Percentiles rank a stretch among this genome's conserved stretches.
Evolutionary conservation across 345 rosid genomes (phyloP).

Genomic region (Atalantia buxifolia): DNA sequence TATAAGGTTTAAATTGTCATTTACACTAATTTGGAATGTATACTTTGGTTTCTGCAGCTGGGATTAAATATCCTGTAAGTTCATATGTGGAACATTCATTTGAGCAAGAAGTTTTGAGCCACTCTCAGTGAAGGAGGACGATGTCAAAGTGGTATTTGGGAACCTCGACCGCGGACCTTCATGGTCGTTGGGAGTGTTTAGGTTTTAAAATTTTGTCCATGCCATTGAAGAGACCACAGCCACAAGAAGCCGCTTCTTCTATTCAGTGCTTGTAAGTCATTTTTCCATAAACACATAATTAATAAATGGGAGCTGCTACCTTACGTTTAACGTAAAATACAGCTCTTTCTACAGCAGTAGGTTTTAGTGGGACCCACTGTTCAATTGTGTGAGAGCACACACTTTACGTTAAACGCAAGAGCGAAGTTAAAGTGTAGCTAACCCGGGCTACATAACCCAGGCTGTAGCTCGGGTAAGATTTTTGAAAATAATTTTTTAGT

Average conservation of each 20-base stretch:
- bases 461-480: too few relatives aligned
- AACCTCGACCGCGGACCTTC: constrained; percentile 28
- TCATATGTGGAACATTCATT: constrained; percentile 27
- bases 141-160: neutral
- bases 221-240: too few relatives aligned
- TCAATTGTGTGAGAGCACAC: too few relatives aligned
- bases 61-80: neutral
- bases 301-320: too few relatives aligned
- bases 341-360: too few relatives aligned
- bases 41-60: neutral
- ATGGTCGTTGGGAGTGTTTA: neutral
- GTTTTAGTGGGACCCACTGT: too few relatives aligned
- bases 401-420: too few relatives aligned
- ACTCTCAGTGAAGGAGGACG: neutral
- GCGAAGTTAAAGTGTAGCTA: too few relatives aligned
- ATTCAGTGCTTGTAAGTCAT: neutral
- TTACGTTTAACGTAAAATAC: too few relatives aligned
- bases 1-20: neutral
- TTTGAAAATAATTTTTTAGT: too few relatives aligned
- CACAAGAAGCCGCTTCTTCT: neutral
- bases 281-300: too few relatives aligned
- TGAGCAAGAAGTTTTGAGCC: constrained; percentile 22
- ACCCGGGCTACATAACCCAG: too few relatives aligned
- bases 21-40: neutral
- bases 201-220: neutral